Evolutionary conservation across 164 flowering plant genomes (phyloP).

Genomic region (Chloranthus sessilifolius): DNA sequence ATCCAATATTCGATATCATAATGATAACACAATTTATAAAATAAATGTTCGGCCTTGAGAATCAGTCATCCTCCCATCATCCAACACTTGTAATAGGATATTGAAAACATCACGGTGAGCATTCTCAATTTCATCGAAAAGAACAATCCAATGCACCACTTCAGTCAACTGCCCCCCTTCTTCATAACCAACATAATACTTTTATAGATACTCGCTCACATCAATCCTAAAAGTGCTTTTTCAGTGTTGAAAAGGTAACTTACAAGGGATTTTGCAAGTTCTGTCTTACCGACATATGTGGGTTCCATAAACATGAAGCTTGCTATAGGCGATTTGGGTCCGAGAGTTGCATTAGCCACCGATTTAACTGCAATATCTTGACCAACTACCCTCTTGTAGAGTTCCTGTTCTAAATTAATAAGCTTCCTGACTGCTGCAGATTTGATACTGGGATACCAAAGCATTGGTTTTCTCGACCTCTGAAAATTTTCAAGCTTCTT

Average conservation of each 20-base stretch:
- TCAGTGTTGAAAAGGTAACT: conserved; percentile 82
- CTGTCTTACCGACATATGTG: conserved; percentile 97
- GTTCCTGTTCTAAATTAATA: conserved; percentile 60
- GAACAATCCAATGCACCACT: conserved; percentile 75
- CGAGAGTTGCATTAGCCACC: conserved; percentile 92
- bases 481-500: conserved; percentile 63
- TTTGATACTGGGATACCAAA: conserved; percentile 81
- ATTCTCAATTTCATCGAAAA: conserved; percentile 95
- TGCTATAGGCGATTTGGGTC: conserved; percentile 87
- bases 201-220: conserved; percentile 98
- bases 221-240: conserved; percentile 90
- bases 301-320: conserved; percentile 99
- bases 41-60: conserved; percentile 82
- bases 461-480: conserved; percentile 65
- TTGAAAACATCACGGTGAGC: conserved; percentile 96
- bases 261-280: conserved; percentile 92
- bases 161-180: conserved; percentile 98
- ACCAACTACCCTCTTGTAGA: conserved; percentile 83
- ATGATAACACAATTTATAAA: conserved; percentile 82
- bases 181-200: conserved; percentile 92
- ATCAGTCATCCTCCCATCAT: conserved; percentile 94
- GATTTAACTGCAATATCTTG: conserved; percentile 91
- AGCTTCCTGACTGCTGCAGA: conserved; percentile 87
- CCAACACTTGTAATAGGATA: conserved; percentile 75
- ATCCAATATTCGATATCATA: conserved; percentile 95